Conservation (phyloP, 2,329 filamentous ascomycete species). For the Chrysoporthe deuterocubensis region DNA sequence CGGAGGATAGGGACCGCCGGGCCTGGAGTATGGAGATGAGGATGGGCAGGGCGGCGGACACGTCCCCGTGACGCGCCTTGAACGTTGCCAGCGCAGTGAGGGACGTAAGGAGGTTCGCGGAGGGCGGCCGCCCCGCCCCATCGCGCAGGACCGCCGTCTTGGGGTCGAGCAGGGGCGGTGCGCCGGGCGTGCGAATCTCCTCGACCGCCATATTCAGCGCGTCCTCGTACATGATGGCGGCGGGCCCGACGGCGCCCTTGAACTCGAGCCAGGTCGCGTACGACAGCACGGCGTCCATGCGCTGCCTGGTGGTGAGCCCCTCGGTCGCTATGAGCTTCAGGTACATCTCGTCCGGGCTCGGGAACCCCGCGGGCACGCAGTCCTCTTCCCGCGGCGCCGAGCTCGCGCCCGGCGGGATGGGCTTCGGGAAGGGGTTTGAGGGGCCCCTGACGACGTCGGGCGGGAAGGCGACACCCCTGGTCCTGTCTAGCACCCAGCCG, state of each 20-base stretch:
- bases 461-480: slow-evolving; percentile 68
- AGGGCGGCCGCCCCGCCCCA: slow-evolving; percentile 57
- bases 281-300: slow-evolving; percentile 77
- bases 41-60: slow-evolving; percentile 75
- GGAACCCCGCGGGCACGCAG: slow-evolving; percentile 67
- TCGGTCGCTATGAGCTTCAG: slow-evolving; percentile 78
- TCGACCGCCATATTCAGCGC: slow-evolving; percentile 75
- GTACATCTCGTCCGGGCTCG: slow-evolving; percentile 76
- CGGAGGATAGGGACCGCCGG: slow-evolving; percentile 61
- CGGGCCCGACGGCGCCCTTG: slow-evolving; percentile 67
- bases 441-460: slow-evolving; percentile 77
- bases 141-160: slow-evolving; percentile 68
- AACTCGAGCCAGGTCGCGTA: slow-evolving; percentile 87
- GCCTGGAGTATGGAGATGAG: slow-evolving; percentile 84
- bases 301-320: slow-evolving; percentile 79
- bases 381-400: slow-evolving; percentile 74
- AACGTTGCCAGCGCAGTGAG: slow-evolving; percentile 80
- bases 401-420: slow-evolving; percentile 66
- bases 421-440: slow-evolving; percentile 79
- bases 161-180: slow-evolving; percentile 57
- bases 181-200: slow-evolving; percentile 45
- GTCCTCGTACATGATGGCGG: slow-evolving; percentile 74
- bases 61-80: slow-evolving; percentile 70
- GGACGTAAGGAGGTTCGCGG: slow-evolving; percentile 73
- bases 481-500: slow-evolving; percentile 74